Conservation (phyloP, 1,284 basidiomycete species). For the Gastroboletus turbinatus region DNA sequence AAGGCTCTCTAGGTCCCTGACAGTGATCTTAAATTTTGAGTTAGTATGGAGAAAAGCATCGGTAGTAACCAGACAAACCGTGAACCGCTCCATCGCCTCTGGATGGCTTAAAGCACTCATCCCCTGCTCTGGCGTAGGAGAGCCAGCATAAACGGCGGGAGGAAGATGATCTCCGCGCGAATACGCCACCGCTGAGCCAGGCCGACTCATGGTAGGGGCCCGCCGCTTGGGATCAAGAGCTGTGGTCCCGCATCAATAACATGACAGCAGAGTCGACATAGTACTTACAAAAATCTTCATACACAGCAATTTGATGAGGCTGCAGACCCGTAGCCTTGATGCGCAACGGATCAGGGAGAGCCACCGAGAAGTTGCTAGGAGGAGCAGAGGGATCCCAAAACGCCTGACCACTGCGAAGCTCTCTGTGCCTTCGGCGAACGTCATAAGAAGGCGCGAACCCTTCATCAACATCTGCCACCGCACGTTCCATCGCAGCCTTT, state of each 20-base stretch:
- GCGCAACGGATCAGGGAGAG: slow-evolving; percentile 87
- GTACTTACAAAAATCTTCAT: slow-evolving; percentile 87
- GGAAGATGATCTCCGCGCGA: slow-evolving; percentile 44
- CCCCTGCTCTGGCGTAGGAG: slow-evolving; percentile 49
- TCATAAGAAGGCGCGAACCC: slow-evolving; percentile 84
- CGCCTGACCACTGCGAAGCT: slow-evolving; percentile 70
- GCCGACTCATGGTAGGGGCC: slow-evolving; percentile 50
- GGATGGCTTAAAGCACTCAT: slow-evolving; percentile 51
- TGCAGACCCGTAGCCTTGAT: slow-evolving; percentile 85
- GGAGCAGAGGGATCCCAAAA: slow-evolving; percentile 87
- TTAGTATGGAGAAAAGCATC: slow-evolving; percentile 3
- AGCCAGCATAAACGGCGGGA: slow-evolving; percentile 46
- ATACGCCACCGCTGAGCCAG: slow-evolving; percentile 63
- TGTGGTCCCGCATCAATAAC: slow-evolving; percentile 23
- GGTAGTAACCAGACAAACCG: slow-evolving; percentile 41
- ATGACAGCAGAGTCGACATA: background rate
- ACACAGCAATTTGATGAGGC: slow-evolving; percentile 83
- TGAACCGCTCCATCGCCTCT: slow-evolving; percentile 78
- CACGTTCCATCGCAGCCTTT: slow-evolving; percentile 97
- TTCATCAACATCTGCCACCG: slow-evolving; percentile 93
- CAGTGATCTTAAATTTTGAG: slow-evolving; percentile 47
- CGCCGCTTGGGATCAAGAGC: slow-evolving; percentile 56
- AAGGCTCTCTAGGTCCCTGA: slow-evolving; percentile 79
- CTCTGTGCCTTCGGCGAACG: slow-evolving; percentile 83
- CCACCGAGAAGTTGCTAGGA: slow-evolving; percentile 73